Base-by-base conservation (phyloP, 108 stramenopile species). In the Seminavis robusta region DNA sequence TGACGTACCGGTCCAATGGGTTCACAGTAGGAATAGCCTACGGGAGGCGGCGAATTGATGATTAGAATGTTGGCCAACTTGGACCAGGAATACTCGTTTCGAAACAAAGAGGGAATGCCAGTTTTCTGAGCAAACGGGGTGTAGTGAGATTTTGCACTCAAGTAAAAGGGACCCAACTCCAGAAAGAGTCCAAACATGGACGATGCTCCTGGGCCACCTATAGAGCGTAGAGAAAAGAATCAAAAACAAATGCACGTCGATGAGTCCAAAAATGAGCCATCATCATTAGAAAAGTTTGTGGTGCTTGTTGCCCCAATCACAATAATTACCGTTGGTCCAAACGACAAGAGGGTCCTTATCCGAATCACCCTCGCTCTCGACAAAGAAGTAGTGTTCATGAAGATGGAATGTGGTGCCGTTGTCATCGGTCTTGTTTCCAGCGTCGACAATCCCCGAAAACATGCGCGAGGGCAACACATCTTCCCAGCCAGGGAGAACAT, bases 131-230 rank as follows among this genome's bases (percentile, higher is more conserved):
- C 75, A 21, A 51, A 64, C 0, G 64, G 47, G 1, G 82, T 80
- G 16, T 50, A 13, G 20, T 74, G 37, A 3, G 80, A 80, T 1
- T 65, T 64, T 60, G 81, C 86, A 33, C 64, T 76, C 0, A 84
- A 40, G 19, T 79, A 9, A 34, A 85, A 45, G 0, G 80, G 86
- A 0, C 90, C 85, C 19, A 84, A 19, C 54, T 92, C 90, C 15
- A 72, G 77, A 16, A 92, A 37, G 2, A 87, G 31, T 3, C 85
- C 92, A 62, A 79, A 81, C 47, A 87, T 33, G 17, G 56, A 61
- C 9, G 71, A 71, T 15, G 86, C 86, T n/a, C 92, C 92, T 2
- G 92, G 92, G 33, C 92, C 92, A 26, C 92, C 92, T 51, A 86
- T 90, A 0, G 70, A 53, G 8, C 16, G n/a, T n/a, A n/a, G n/a